phyloP scores from a whole-genome alignment of 305 asterid species.

The Andrographis paniculata region DNA sequence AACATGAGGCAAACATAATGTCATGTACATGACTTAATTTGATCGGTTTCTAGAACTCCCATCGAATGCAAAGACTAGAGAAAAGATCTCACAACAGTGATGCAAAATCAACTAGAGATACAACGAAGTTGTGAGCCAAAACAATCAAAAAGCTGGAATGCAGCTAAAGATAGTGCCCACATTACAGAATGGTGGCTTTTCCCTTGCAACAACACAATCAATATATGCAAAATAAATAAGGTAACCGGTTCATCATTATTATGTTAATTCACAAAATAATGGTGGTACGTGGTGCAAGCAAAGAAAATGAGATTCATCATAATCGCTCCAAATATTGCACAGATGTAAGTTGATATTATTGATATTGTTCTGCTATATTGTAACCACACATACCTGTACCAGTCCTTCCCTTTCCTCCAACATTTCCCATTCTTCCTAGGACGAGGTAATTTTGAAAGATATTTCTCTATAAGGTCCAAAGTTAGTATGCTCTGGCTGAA shows the following conservation, averaged over 20 bases:
- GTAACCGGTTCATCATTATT: too few relatives aligned
- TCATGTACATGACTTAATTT: not conserved
- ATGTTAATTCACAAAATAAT: too few relatives aligned
- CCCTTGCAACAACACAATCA: too few relatives aligned
- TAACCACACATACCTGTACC: slow-evolving; percentile 73
- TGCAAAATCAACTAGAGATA: too few relatives aligned
- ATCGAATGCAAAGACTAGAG: too few relatives aligned
- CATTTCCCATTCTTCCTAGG: slow-evolving; percentile 67
- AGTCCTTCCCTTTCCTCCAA: slow-evolving; percentile 94
- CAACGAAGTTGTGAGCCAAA: too few relatives aligned
- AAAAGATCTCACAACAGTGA: too few relatives aligned
- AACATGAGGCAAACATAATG: not conserved
- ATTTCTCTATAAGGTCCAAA: slow-evolving; percentile 75
- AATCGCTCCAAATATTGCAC: slow-evolving; percentile 7
- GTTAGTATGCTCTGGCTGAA: slow-evolving; percentile 93
- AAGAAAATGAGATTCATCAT: slow-evolving; percentile 1
- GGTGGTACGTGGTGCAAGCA: not conserved
- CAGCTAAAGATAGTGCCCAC: too few relatives aligned
- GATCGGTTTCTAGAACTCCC: too few relatives aligned
- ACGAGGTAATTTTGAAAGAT: slow-evolving; percentile 76
- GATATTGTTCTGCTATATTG: slow-evolving; percentile 12
- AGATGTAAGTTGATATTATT: slow-evolving; percentile 5
- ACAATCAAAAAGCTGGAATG: too few relatives aligned
- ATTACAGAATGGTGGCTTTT: too few relatives aligned
- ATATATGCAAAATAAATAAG: too few relatives aligned